These are phyloP conservation scores for Penicillium riverlandense DNA, from an alignment of 495 filamentous ascomycete species.

Conservation along the genomic window DNA sequence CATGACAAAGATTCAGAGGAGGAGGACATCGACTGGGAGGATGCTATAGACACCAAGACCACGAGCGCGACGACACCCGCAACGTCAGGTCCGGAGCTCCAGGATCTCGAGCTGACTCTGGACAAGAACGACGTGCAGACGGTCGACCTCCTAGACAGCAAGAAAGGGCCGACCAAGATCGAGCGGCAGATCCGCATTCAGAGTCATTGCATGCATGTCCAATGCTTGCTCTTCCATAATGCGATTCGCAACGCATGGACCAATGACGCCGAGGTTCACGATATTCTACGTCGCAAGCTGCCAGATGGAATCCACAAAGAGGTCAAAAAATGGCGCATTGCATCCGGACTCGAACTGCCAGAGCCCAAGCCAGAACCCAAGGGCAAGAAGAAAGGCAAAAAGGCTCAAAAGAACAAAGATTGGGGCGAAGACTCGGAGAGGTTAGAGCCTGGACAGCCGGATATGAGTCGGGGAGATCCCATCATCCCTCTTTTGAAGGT, in stretches of 20 bases:
- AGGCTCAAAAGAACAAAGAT: slow-evolving; percentile 44
- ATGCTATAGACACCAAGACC: slow-evolving; percentile 53
- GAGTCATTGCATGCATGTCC: slow-evolving; percentile 86
- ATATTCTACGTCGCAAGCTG: slow-evolving; percentile 65
- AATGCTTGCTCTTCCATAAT: slow-evolving; percentile 83
- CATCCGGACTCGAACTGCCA: slow-evolving; percentile 51
- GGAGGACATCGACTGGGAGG: slow-evolving; percentile 80
- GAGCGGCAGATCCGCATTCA: slow-evolving; percentile 68
- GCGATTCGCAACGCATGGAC: slow-evolving; percentile 79
- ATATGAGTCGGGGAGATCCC: slow-evolving; percentile 76
- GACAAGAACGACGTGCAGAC: slow-evolving; percentile 50
- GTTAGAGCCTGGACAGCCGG: slow-evolving; percentile 60
- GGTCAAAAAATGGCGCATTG: slow-evolving; percentile 65
- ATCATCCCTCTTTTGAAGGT: slow-evolving; percentile 70
- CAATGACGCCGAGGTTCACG: slow-evolving; percentile 72
- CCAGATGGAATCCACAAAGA: slow-evolving; percentile 60
- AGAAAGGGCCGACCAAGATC: slow-evolving; percentile 79
- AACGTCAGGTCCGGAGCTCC: slow-evolving; percentile 22
- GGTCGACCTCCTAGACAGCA: slow-evolving; percentile 56
- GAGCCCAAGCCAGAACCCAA: slow-evolving; percentile 28
- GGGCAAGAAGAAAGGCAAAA: slow-evolving; percentile 37
- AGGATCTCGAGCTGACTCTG: slow-evolving; percentile 72
- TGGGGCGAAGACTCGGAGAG: slow-evolving; percentile 66
- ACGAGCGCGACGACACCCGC: slow-evolving; percentile 20
- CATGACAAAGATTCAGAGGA: slow-evolving; percentile 36